phyloP scores from a whole-genome alignment of 1,139 yeast species.

The Saccharomyces hybrid region DNA sequence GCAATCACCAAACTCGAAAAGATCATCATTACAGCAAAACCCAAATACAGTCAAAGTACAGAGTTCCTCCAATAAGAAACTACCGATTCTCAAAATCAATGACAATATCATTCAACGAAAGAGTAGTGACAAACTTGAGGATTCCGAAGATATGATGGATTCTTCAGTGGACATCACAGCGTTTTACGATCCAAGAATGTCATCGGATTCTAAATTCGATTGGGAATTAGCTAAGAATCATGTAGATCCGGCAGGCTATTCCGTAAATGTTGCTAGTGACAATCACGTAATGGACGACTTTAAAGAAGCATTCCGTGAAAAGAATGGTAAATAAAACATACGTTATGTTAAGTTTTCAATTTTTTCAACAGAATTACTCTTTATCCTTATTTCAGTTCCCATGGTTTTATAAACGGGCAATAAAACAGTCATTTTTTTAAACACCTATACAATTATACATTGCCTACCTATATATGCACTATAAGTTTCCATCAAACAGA shows the following conservation, averaged over 20 bases:
- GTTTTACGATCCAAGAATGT: slow-evolving; percentile 17
- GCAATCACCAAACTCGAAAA: slow-evolving; percentile 1
- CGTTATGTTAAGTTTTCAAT: not conserved
- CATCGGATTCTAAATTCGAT: slow-evolving; percentile 13
- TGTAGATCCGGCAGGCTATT: slow-evolving; percentile 5
- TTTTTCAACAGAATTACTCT: not conserved
- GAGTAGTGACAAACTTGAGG: slow-evolving; percentile 7
- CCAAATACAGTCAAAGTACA: too few relatives aligned
- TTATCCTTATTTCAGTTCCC: not conserved
- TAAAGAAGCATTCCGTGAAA: slow-evolving; percentile 10
- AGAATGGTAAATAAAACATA: not conserved
- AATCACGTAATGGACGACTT: slow-evolving; percentile 17
- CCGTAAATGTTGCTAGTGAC: slow-evolving; percentile 13
- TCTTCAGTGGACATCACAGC: slow-evolving; percentile 21
- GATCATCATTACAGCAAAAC: not conserved
- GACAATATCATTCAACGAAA: slow-evolving; percentile 6
- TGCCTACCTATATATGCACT: not conserved
- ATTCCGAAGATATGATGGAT: slow-evolving; percentile 10
- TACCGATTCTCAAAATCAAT: slow-evolving; percentile 12
- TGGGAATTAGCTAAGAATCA: slow-evolving; percentile 1
- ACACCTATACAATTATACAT: not conserved
- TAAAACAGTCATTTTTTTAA: not conserved
- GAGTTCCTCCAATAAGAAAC: slow-evolving; percentile 1
- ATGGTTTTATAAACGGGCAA: not conserved
- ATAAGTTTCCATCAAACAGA: not conserved